Evolutionary conservation across 2,329 filamentous ascomycete genomes (phyloP), one percentile per base, ranked within the genome.

Genomic region (Sphaceloma murrayae): DNA sequence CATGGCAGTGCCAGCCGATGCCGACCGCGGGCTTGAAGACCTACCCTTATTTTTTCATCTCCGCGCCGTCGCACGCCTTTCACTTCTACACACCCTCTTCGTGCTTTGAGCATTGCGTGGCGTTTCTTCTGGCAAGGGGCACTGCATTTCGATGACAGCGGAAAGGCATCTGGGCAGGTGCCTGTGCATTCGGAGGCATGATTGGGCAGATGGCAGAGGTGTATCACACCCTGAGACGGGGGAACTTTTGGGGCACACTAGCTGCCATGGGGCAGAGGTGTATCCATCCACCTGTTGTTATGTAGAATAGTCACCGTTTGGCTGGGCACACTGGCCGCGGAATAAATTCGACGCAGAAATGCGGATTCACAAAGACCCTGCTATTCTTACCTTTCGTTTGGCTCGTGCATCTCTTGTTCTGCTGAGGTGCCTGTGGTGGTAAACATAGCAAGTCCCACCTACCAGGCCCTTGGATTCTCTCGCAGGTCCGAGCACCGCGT

Each of bases 311-410:
- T 30, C 36, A 26, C 11, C 27, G 22, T 26, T 40, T 13, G 13
- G 36, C 36, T 40, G 36, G 36, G 36, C 36, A 40, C 30, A 40
- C 36, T 40, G 36, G 36, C 36, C 36, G 30, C n/a, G 36, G 36
- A 29, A n/a, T 19, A 27, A 29, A 40, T 40, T 29, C 36, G 30
- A 40, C 24, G 14, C 36, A 40, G 36, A 30, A n/a, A n/a, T n/a
- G n/a, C n/a, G n/a, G n/a, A n/a, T n/a, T n/a, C n/a, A n/a, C n/a
- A n/a, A n/a, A n/a, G n/a, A n/a, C n/a, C n/a, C n/a, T n/a, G n/a
- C n/a, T n/a, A n/a, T n/a, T n/a, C n/a, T n/a, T n/a, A n/a, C n/a
- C n/a, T n/a, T n/a, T n/a, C n/a, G n/a, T n/a, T n/a, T n/a, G n/a
- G n/a, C n/a, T n/a, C n/a, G n/a, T n/a, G n/a, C n/a, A n/a, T n/a